Conservation (phyloP, 108 stramenopile genomes). For the Cyclotella sp. region DNA sequence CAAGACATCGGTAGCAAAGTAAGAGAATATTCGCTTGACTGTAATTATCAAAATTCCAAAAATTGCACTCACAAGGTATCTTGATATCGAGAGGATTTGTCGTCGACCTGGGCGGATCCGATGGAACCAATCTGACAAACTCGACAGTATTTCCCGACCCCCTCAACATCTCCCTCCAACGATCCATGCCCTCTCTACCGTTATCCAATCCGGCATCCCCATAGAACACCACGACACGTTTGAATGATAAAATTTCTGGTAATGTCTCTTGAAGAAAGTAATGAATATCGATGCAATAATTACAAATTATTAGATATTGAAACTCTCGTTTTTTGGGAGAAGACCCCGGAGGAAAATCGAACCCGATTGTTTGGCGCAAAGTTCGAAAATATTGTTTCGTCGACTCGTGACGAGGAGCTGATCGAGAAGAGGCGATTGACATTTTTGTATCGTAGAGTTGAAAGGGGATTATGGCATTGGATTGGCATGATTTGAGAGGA, state of each 20-base stretch:
- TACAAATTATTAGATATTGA: conserved; percentile 66
- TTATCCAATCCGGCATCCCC: conserved; percentile 21
- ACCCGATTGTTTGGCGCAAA: conserved; percentile 68
- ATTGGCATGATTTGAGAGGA: neutral
- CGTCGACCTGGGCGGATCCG: conserved; percentile 44
- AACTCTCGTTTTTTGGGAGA: conserved; percentile 27
- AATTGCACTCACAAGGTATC: conserved; percentile 23
- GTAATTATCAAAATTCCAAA: conserved; percentile 25
- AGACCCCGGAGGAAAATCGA: conserved; percentile 28
- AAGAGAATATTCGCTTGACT: conserved; percentile 19
- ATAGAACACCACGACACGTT: conserved; percentile 65
- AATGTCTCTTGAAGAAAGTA: conserved; percentile 58
- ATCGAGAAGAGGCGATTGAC: conserved; percentile 5
- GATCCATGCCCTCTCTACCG: conserved; percentile 4
- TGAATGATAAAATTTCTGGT: conserved; percentile 65
- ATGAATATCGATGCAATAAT: conserved; percentile 66
- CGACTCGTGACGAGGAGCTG: neutral
- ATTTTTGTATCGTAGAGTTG: conserved; percentile 28
- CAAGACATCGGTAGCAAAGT: neutral
- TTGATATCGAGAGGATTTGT: conserved; percentile 40
- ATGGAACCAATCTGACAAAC: conserved; percentile 44
- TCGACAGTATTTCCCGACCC: conserved; percentile 44
- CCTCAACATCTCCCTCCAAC: conserved; percentile 19
- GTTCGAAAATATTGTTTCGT: conserved; percentile 47
- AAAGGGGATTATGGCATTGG: conserved; percentile 23